Evolutionary conservation across 2,329 filamentous ascomycete genomes (phyloP), one percentile per base, ranked within the genome.

Genomic region (Aspergillus floridensis): DNA sequence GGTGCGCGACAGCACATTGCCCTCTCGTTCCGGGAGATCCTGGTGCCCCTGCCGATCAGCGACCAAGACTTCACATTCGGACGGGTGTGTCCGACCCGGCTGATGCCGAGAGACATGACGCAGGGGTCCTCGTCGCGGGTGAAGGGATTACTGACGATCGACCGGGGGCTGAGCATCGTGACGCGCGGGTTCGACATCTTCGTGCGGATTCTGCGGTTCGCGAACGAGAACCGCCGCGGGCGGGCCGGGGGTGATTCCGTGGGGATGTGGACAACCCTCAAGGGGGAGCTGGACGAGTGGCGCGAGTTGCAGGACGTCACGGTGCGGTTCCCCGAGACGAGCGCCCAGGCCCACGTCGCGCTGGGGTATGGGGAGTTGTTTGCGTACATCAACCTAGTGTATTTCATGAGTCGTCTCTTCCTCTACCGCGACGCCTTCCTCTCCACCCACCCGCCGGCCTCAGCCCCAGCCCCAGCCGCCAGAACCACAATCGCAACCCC

Each of bases 181-280:
- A 75, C 71, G 5, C 71, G 73, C 5, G 73, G 73, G 0, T 75
- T 75, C 21, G 73, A 75, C 51, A 74, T 75, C 4, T 75, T 74
- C 12, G 72, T 75, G 21, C 68, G 73, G 2, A 74, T 75, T 6
- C 48, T 75, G 21, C 64, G 73, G 4, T 75, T 74, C 53, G 73
- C 73, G 2, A 75, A 75, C 50, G 73, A 74, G 55, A 73, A 71
- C 50, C 72, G 73, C 10, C 69, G 73, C 0, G 65, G 66, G 2
- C 58, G 70, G 6, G 66, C 68, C 11, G 26, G 7, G 7, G 26
- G 52, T 62, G 1, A 58, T 59, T 1, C 38, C 53, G 2, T 51
- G 53, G 10, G 32, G 32, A 69, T 60, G 3, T 75, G 72, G 73
- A 64, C 69, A 41, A 57, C 47, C 2, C 63, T 75, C 4, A 74